Base-by-base conservation (phyloP, 2,329 filamentous ascomycete species). In the Neonectria punicea region DNA sequence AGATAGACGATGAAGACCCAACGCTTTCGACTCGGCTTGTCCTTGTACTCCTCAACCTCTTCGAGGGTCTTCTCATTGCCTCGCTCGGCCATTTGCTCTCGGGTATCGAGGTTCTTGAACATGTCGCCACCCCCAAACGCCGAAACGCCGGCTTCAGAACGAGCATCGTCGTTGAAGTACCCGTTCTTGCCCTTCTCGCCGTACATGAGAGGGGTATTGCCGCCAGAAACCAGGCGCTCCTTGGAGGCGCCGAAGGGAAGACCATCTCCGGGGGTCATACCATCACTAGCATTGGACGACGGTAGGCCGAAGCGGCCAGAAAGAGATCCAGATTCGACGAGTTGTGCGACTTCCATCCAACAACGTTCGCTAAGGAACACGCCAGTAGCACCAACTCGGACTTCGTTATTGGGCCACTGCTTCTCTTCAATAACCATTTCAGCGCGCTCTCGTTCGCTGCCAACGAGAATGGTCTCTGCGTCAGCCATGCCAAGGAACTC, bases 21-120 rank as follows among this genome's bases (percentile, higher is more conserved):
- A 69, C 96, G 89, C 82, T 95, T 97, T 67, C 96, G 92, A 73
- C 90, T 93, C 6, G 89, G 83, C 54, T 92, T 95, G 65, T 93
- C 89, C 50, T 88, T 88, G 68, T 91, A 88, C 74, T 94, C 93
- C 69, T 99, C 96, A 2, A 99, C 93, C 79, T 98, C 95, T 65
- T 93, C 89, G 81, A 98, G 88, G 16, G 93, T 90, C 80, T 95
- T 93, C 71, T 97, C 93, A 70, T 97, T 97, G 66, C 93, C 93
- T 71, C 97, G 95, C 80, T 98, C 95, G 0, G 95, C 93, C 88
- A 99, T 93, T 77, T 97, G 93, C 77, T 97, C 92, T 68, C 93
- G 89, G 7, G 95, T 98, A 72, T 98, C 95, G 8, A 98, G 85
- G 74, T 98, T 97, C 75, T 94, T 93, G 85, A 99, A 99, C 95